Conservation (phyloP, 176 grass and related monocot species). For the Ananas comosus region DNA sequence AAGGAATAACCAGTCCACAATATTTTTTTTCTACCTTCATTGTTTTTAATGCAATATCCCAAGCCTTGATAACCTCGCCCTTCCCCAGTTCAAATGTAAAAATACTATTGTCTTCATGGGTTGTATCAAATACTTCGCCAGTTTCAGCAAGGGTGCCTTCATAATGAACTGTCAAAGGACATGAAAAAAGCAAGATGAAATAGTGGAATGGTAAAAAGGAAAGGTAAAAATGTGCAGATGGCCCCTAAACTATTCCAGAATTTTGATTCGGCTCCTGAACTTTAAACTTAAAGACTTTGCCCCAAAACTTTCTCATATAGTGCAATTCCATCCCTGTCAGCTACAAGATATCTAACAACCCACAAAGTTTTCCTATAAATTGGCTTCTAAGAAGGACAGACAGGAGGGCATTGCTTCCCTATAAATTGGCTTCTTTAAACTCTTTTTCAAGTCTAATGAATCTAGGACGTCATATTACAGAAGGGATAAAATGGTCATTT, state of each 20-base stretch:
- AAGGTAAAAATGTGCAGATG: background rate
- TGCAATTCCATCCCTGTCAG: background rate
- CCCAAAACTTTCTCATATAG: background rate
- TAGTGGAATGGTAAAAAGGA: background rate
- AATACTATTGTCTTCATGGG: conserved; percentile 91
- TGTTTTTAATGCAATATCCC: conserved; percentile 87
- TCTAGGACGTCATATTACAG: no score
- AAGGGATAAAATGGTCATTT: no score
- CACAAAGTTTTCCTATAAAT: no score
- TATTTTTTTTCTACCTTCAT: conserved; percentile 56
- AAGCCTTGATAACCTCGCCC: conserved; percentile 83
- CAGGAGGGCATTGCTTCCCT: no score
- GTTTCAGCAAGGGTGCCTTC: conserved; percentile 82
- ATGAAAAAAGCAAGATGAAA: background rate
- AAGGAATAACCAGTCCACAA: conserved; percentile 1
- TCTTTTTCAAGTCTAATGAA: no score
- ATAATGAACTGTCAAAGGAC: conserved; percentile 58
- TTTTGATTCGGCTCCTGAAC: no score
- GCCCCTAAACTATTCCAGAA: no score
- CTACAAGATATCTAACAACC: background rate
- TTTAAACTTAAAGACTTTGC: no score
- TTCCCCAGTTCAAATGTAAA: conserved; percentile 88
- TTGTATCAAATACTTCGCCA: conserved; percentile 87
- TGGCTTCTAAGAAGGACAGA: no score
- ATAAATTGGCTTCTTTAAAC: no score